Conservation (phyloP, 352 stramenopile species). For the Phytophthora cactorum region DNA sequence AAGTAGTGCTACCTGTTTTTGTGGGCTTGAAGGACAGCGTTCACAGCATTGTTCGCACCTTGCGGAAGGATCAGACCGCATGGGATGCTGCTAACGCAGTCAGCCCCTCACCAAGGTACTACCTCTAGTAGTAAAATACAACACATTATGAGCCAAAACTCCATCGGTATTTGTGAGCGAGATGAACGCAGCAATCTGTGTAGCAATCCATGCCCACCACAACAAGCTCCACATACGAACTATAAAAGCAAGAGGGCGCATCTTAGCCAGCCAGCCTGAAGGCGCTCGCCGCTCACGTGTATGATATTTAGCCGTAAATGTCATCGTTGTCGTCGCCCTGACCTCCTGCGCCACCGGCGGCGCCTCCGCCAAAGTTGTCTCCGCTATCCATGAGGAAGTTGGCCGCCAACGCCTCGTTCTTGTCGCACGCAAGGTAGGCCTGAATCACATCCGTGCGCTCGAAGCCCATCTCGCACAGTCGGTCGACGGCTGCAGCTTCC, state of each 20-base stretch:
- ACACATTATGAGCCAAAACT: conserved; percentile 34
- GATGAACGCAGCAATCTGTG: conserved; percentile 8
- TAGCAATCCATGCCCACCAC: conserved; percentile 12
- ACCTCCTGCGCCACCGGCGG: conserved; percentile 46
- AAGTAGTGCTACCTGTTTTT: conserved; percentile 4
- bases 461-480: conserved; percentile 89
- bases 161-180: conserved; percentile 36
- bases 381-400: conserved; percentile 98
- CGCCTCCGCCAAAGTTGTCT: conserved; percentile 59
- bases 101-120: too few relatives aligned
- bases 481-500: conserved; percentile 77
- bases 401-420: conserved; percentile 98
- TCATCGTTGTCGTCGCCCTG: conserved; percentile 82
- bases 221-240: conserved; percentile 32
- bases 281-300: conserved; percentile 31
- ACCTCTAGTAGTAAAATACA: conserved; percentile 1
- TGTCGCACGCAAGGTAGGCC: conserved; percentile 99
- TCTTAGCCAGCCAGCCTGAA: conserved; percentile 22
- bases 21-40: conserved; percentile 25
- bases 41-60: conserved; percentile 1
- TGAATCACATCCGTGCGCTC: conserved; percentile 94
- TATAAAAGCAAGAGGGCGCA: conserved; percentile 32
- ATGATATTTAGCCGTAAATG: conserved; percentile 85
- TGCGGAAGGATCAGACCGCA: conserved; percentile 15
- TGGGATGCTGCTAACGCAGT: conserved; percentile 8